A percentile compares a stretch with the other conserved stretches of the same genome.
phyloP scores from a whole-genome alignment of 441 rosid genomes.

The Omphalea diandra region DNA sequence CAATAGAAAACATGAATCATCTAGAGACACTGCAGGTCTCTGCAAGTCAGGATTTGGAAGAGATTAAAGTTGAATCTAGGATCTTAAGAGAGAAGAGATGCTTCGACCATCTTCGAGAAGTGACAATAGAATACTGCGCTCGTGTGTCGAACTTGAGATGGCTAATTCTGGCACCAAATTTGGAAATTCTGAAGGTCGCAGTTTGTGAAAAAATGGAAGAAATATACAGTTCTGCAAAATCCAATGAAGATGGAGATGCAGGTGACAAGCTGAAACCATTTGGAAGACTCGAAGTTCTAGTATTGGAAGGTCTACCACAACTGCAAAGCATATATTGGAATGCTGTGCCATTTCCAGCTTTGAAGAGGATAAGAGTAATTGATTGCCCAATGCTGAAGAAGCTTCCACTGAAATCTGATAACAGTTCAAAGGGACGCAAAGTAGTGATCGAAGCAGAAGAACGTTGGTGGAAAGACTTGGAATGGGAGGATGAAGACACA shows the following conservation, averaged over 20 bases:
- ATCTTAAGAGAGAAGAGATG: background rate
- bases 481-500: slow-evolving; percentile 16
- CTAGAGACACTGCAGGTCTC: background rate
- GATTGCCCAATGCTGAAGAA: slow-evolving; percentile 8
- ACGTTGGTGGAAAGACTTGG: background rate
- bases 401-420: slow-evolving; percentile 3
- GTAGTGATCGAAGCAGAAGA: slow-evolving; percentile 7
- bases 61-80: background rate
- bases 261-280: slow-evolving; percentile 3
- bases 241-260: background rate
- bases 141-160: slow-evolving; percentile 6
- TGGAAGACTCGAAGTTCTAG: slow-evolving; percentile 1
- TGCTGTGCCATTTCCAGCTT: background rate
- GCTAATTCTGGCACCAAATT: slow-evolving; percentile 12
- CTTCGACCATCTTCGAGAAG: slow-evolving; percentile 6
- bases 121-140: background rate
- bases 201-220: slow-evolving; percentile 4
- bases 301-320: background rate
- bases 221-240: slow-evolving; percentile 2
- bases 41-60: background rate
- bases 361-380: slow-evolving; percentile 3
- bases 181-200: background rate
- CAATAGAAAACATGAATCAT: background rate
- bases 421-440: background rate
- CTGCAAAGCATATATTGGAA: slow-evolving; percentile 8